Percentiles rank a stretch among this genome's conserved stretches.
Conservation (phyloP, 2,329 filamentous ascomycete genomes). For the Colletotrichum trifolii region DNA sequence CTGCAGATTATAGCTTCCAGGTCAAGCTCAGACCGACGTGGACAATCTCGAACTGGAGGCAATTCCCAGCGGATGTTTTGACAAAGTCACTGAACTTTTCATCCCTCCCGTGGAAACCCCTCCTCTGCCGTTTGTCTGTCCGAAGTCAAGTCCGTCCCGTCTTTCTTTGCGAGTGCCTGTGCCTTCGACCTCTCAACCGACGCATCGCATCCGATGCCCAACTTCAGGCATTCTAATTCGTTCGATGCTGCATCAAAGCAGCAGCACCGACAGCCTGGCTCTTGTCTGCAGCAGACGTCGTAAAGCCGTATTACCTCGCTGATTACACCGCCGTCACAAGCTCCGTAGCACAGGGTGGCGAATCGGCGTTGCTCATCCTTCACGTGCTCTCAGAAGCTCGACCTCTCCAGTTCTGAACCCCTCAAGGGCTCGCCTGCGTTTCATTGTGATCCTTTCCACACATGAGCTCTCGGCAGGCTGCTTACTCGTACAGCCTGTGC, state of each 20-base stretch:
- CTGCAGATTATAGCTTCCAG: no score
- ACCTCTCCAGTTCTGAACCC: not conserved
- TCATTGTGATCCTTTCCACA: not conserved
- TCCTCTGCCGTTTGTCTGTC: conserved; percentile 22
- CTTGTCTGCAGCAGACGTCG: conserved; percentile 1
- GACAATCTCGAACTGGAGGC: not conserved
- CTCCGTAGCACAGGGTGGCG: conserved; percentile 21
- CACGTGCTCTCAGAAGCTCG: not conserved
- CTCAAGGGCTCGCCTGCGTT: not conserved
- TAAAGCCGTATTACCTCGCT: no score
- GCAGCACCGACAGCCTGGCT: conserved; percentile 23
- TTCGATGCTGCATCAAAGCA: conserved; percentile 11
- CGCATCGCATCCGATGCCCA: conserved; percentile 8
- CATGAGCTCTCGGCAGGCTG: not conserved
- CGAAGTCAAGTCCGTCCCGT: conserved; percentile 11
- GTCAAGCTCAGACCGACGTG: not conserved
- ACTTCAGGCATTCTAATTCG: conserved; percentile 5
- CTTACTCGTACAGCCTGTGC: no score
- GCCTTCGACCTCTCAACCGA: conserved; percentile 9
- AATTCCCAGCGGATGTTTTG: not conserved
- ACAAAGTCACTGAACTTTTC: not conserved
- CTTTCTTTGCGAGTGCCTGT: conserved; percentile 17
- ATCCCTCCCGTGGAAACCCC: conserved; percentile 10
- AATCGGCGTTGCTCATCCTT: conserved; percentile 13
- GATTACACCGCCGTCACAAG: not conserved